These are phyloP conservation scores for Claviceps cyperi DNA, from an alignment of 2,329 filamentous ascomycete species.

Conservation along the genomic window DNA sequence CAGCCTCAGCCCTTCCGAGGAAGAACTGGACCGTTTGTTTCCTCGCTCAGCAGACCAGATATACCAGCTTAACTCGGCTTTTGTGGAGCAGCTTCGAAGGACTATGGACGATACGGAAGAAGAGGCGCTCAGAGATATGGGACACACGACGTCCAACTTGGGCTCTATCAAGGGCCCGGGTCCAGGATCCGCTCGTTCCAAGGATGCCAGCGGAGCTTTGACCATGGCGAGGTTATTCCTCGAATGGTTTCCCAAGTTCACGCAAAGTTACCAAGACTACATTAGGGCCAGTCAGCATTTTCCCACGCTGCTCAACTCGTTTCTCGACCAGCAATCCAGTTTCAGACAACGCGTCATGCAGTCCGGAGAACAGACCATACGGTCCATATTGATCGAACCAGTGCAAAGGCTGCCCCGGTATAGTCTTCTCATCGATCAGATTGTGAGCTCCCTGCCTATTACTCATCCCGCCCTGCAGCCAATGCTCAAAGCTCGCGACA, in stretches of 20 bases:
- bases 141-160: slow-evolving; percentile 32
- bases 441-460: slow-evolving; percentile 71
- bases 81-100: slow-evolving; percentile 60
- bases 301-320: slow-evolving; percentile 62
- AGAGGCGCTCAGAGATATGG: slow-evolving; percentile 63
- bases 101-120: slow-evolving; percentile 75
- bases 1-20: slow-evolving; percentile 57
- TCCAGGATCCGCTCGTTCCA: slow-evolving; percentile 31
- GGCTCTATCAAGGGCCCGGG: slow-evolving; percentile 23
- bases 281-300: slow-evolving; percentile 83
- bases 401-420: slow-evolving; percentile 90
- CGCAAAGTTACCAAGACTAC: slow-evolving; percentile 82
- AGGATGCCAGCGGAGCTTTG: slow-evolving; percentile 64
- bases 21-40: slow-evolving; percentile 64
- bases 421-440: slow-evolving; percentile 91
- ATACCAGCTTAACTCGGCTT: slow-evolving; percentile 64
- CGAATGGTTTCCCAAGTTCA: slow-evolving; percentile 88
- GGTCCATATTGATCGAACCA: slow-evolving; percentile 87
- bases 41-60: slow-evolving; percentile 70
- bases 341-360: slow-evolving; percentile 69
- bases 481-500: slow-evolving; percentile 79
- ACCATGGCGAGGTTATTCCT: slow-evolving; percentile 68
- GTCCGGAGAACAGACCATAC: slow-evolving; percentile 78
- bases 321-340: slow-evolving; percentile 68
- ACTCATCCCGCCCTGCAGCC: slow-evolving; percentile 71